phyloP scores from a whole-genome alignment of 495 filamentous ascomycete species.

The Daldinia vernicosa region DNA sequence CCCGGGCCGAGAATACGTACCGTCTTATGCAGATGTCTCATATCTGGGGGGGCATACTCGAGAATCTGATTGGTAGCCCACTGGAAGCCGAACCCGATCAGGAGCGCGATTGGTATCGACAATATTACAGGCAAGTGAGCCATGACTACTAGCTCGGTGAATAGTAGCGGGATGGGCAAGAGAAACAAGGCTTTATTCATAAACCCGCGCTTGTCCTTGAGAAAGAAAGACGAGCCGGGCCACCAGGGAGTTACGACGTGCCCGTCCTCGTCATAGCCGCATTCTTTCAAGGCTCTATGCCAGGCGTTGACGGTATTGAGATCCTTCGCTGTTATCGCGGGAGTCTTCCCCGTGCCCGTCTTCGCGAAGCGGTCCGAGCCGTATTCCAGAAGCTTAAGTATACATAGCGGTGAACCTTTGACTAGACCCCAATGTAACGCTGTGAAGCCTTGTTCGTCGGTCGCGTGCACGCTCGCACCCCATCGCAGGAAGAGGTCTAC shows the following conservation, averaged over 20 bases:
- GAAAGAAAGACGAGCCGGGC: slow-evolving; percentile 61
- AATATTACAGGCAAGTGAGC: slow-evolving; percentile 77
- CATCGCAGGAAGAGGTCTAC: slow-evolving; percentile 94
- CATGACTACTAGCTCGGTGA: slow-evolving; percentile 73
- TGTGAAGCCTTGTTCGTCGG: slow-evolving; percentile 90
- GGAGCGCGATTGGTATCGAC: slow-evolving; percentile 73
- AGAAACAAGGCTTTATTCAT: slow-evolving; percentile 91
- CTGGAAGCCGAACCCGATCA: slow-evolving; percentile 76
- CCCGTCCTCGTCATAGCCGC: slow-evolving; percentile 82
- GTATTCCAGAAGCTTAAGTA: slow-evolving; percentile 92
- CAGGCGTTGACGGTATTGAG: slow-evolving; percentile 86
- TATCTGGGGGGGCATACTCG: slow-evolving; percentile 81
- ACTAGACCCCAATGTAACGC: slow-evolving; percentile 97
- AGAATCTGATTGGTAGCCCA: slow-evolving; percentile 80
- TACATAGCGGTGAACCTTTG: slow-evolving; percentile 83
- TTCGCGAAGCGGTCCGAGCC: slow-evolving; percentile 90
- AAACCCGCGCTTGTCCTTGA: slow-evolving; percentile 77
- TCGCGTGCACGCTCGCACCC: slow-evolving; percentile 91
- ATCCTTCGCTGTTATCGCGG: slow-evolving; percentile 81
- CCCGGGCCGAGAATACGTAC: slow-evolving; percentile 58
- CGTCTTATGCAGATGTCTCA: slow-evolving; percentile 87
- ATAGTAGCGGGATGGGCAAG: slow-evolving; percentile 82
- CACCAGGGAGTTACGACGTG: slow-evolving; percentile 69
- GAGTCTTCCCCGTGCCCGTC: slow-evolving; percentile 87
- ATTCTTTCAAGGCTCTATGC: slow-evolving; percentile 84